phyloP scores from a whole-genome alignment of 75 land plant species.

The Cunninghamia lanceolata region DNA sequence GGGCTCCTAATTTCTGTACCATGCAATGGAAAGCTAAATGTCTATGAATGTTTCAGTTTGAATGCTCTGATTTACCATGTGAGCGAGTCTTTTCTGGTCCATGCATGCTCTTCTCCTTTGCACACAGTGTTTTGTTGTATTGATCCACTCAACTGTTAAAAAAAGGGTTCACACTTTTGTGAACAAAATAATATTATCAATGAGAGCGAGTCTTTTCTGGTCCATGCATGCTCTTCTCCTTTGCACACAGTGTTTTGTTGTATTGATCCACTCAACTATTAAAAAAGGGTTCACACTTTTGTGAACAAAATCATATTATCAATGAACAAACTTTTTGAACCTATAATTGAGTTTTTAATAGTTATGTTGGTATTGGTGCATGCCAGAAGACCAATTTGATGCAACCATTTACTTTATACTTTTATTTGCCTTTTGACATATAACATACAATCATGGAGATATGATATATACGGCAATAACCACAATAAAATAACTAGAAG shows the following conservation, averaged over 20 bases:
- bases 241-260: neutral
- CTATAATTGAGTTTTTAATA: neutral
- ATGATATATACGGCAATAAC: neutral
- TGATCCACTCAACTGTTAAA: neutral
- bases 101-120: neutral
- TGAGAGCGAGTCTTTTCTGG: neutral
- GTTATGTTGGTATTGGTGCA: neutral
- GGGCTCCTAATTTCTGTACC: neutral
- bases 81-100: neutral
- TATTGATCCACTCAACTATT: neutral
- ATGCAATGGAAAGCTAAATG: neutral
- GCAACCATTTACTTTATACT: neutral
- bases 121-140: neutral
- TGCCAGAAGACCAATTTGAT: neutral
- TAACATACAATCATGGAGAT: neutral
- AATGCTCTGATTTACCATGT: neutral
- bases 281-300: neutral
- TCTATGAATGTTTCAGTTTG: neutral
- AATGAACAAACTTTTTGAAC: neutral
- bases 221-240: neutral
- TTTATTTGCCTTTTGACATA: neutral
- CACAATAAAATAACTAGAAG: neutral
- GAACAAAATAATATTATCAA: neutral
- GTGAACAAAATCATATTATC: neutral
- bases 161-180: neutral